A percentile compares a stretch with the other conserved stretches of the same genome.
Conservation (phyloP, 2,329 filamentous ascomycete genomes). For the Monosporascus sp. region DNA sequence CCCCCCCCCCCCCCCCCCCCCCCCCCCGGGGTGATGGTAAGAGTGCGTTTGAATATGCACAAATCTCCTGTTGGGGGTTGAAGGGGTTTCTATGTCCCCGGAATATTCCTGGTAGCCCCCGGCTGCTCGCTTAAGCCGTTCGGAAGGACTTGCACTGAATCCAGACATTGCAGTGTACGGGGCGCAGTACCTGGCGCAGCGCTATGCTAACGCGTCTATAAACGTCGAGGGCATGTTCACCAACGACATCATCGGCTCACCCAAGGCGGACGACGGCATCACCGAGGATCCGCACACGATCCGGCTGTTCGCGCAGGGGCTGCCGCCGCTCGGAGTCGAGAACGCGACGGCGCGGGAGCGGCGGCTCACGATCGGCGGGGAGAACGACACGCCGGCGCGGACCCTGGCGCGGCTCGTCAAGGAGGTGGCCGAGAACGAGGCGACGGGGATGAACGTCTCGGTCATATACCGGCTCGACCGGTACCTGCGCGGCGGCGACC, state of each 20-base stretch:
- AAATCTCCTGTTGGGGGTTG: no score
- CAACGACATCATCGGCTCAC: conserved; percentile 52
- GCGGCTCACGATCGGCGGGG: conserved; percentile 41
- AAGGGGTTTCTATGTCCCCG: no score
- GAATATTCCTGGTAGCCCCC: no score
- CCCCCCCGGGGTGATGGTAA: no score
- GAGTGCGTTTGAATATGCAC: no score
- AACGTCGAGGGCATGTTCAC: conserved; percentile 55
- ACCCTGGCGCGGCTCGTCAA: conserved; percentile 50
- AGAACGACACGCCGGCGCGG: conserved; percentile 50
- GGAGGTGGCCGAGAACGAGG: conserved; percentile 46
- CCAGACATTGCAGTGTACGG: conserved; percentile 34
- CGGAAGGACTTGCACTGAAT: no score
- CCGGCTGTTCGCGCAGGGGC: conserved; percentile 49
- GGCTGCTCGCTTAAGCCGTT: no score
- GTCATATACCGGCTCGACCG: conserved; percentile 52
- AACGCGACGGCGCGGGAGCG: conserved; percentile 29
- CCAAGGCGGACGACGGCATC: conserved; percentile 36
- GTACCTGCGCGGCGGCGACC: conserved; percentile 52
- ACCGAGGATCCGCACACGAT: conserved; percentile 44
- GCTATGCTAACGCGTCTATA: conserved; percentile 38
- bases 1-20: no score
- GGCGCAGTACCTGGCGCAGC: conserved; percentile 45
- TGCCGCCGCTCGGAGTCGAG: conserved; percentile 34
- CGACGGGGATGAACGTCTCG: conserved; percentile 49